A percentile compares a stretch with the other conserved stretches of the same genome.
phyloP scores from a whole-genome alignment of 1,139 yeast genomes.

The Geotrichum reessii region DNA sequence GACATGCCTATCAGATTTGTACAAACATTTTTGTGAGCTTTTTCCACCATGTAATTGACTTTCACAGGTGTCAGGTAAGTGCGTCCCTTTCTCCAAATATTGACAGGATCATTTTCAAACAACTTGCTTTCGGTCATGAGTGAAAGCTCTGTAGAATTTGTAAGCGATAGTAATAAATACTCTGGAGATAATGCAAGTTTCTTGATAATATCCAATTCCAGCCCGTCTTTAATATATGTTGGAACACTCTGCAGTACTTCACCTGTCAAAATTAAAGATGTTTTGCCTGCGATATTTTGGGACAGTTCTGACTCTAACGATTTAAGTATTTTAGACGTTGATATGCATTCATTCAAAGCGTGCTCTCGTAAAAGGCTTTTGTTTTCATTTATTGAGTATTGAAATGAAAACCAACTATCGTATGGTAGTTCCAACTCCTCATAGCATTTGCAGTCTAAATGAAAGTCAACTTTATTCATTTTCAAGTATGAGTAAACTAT shows the following conservation, averaged over 20 bases:
- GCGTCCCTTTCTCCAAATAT: background rate
- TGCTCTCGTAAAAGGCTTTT: background rate
- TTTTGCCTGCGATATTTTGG: background rate
- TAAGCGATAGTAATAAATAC: background rate
- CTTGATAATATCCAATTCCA: background rate
- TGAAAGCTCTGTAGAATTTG: background rate
- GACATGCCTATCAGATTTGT: background rate
- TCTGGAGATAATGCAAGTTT: background rate
- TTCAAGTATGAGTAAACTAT: background rate
- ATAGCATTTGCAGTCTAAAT: background rate
- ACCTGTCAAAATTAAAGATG: background rate
- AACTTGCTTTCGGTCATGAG: background rate
- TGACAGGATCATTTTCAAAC: background rate
- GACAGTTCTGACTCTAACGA: background rate
- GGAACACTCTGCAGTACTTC: background rate
- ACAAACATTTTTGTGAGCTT: background rate
- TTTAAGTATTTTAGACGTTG: background rate
- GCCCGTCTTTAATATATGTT: background rate
- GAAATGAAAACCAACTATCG: background rate
- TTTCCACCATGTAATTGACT: background rate
- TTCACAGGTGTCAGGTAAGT: background rate
- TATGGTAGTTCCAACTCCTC: background rate
- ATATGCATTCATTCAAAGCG: background rate
- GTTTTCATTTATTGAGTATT: background rate
- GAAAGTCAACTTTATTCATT: background rate